Percentiles rank a stretch among this genome's conserved stretches.
Evolutionary conservation across 2,329 filamentous ascomycete genomes (phyloP).

Genomic region (Hortaea werneckii): DNA sequence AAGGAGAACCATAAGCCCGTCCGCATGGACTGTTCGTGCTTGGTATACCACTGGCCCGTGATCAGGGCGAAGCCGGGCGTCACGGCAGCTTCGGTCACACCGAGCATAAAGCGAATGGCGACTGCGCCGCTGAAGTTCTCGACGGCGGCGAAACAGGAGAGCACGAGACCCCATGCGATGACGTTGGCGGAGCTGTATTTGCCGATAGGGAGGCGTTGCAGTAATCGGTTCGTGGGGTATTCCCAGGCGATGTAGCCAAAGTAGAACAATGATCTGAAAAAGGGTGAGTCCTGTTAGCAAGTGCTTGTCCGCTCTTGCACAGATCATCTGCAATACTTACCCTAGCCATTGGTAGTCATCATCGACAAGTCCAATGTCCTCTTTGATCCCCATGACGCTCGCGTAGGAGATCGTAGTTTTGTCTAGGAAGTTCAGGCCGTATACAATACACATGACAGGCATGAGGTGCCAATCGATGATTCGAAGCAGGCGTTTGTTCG

Average conservation of each 20-base stretch:
- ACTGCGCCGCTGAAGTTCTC: constrained; percentile 51
- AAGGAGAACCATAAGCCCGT: constrained; percentile 60
- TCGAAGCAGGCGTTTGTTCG: constrained; percentile 48
- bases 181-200: constrained; percentile 58
- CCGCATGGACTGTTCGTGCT: constrained; percentile 53
- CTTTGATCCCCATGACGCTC: constrained; percentile 39
- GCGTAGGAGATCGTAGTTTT: constrained; percentile 48
- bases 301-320: neutral
- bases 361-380: constrained; percentile 37
- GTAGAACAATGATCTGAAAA: constrained; percentile 33
- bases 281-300: neutral
- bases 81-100: constrained; percentile 58
- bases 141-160: constrained; percentile 54
- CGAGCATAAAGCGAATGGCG: constrained; percentile 57
- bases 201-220: constrained; percentile 54
- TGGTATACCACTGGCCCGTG: constrained; percentile 64
- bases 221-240: constrained; percentile 54
- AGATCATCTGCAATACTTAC: neutral
- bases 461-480: constrained; percentile 54
- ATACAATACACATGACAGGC: constrained; percentile 47
- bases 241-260: constrained; percentile 47
- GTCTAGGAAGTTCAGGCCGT: constrained; percentile 52
- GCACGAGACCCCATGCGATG: constrained; percentile 51
- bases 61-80: constrained; percentile 60
- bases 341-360: constrained; percentile 42